phyloP scores from a whole-genome alignment of 2,329 filamentous ascomycete species.

The Penicillium hesseltinei region DNA sequence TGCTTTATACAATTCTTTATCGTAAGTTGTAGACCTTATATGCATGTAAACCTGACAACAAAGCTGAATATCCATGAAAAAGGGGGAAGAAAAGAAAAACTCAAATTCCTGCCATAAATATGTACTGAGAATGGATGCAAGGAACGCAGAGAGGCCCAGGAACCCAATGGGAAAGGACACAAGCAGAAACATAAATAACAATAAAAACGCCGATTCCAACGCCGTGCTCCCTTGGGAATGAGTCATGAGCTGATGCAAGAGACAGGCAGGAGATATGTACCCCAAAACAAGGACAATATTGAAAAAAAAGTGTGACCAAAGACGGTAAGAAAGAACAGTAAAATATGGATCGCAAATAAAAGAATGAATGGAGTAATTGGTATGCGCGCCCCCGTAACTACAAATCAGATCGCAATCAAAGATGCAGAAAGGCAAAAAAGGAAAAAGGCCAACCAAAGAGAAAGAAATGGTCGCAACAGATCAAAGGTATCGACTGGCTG shows the following conservation, averaged over 20 bases:
- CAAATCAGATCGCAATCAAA: conserved; percentile 1
- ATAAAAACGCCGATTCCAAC: conserved; percentile 19
- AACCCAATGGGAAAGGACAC: not conserved
- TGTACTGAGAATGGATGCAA: conserved; percentile 1
- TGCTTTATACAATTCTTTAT: not conserved
- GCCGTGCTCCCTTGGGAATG: conserved; percentile 23
- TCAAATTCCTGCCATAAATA: not conserved
- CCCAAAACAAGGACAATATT: not conserved
- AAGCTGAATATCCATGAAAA: not conserved
- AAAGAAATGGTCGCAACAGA: conserved; percentile 11
- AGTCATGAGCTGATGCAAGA: conserved; percentile 20
- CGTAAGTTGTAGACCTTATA: not conserved
- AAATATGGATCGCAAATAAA: not conserved
- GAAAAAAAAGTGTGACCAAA: conserved; percentile 5
- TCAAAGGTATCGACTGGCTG: conserved; percentile 12
- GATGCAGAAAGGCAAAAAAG: conserved; percentile 2
- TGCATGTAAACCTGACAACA: not conserved
- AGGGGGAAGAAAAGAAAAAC: not conserved
- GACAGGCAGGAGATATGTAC: conserved; percentile 12
- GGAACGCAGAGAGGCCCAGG: not conserved
- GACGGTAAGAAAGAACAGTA: conserved; percentile 9
- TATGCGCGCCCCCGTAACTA: not conserved
- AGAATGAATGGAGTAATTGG: not conserved
- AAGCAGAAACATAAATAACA: conserved; percentile 1
- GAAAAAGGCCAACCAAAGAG: not conserved